Conservation (phyloP, 176 grass and related monocot species). For the Leersia perrieri region DNA sequence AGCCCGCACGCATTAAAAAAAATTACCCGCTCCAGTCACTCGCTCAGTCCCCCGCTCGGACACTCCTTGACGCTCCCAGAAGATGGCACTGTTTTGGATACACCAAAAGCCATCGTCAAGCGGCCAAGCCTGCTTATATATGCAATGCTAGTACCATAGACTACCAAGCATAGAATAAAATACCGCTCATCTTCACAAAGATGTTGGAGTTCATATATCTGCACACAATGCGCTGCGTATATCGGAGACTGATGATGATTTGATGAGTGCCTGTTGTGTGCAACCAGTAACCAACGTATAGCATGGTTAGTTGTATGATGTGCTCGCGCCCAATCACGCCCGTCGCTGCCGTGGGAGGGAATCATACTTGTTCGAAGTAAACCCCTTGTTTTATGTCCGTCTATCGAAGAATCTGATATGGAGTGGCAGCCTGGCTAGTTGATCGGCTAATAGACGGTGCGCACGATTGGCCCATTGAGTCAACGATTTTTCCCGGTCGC, state of each 20-base stretch:
- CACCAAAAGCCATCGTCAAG: conserved; percentile 18
- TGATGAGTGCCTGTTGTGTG: not conserved
- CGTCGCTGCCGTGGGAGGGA: conserved; percentile 1
- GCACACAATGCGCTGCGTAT: not conserved
- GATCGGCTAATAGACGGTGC: not conserved
- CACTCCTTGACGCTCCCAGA: conserved; percentile 36
- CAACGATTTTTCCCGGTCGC: conserved; percentile 13
- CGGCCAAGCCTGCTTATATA: not conserved
- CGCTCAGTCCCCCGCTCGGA: not conserved
- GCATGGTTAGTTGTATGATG: not conserved
- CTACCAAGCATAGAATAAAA: not conserved
- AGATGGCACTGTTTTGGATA: conserved; percentile 30
- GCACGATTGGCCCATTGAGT: not conserved
- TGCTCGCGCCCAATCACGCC: not conserved
- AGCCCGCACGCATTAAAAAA: conserved; percentile 17
- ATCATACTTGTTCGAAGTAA: conserved; percentile 2
- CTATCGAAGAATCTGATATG: not conserved
- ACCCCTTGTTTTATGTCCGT: not conserved
- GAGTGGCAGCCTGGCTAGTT: not conserved
- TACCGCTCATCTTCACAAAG: not conserved
- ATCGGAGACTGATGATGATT: not conserved
- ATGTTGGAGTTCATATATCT: not conserved
- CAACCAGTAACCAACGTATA: not conserved
- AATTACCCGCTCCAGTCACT: conserved; percentile 1
- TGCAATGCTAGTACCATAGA: not conserved